These are phyloP conservation scores for Suillus variegatus DNA, from an alignment of 768 basidiomycete genomes.

Conservation along the genomic window DNA sequence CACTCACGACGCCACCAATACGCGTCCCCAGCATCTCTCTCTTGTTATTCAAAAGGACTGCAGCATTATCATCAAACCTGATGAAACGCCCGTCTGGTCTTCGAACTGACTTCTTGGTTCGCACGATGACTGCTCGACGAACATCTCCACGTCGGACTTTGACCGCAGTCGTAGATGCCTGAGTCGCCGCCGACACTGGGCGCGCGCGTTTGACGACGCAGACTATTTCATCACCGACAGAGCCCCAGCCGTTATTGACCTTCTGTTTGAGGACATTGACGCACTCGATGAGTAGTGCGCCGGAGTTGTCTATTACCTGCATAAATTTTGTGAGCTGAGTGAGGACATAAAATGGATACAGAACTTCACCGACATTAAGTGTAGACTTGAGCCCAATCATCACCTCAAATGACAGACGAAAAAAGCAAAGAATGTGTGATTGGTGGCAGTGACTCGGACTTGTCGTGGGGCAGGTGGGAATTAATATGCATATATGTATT, in stretches of 20 bases:
- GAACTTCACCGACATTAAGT: conserved; percentile 63
- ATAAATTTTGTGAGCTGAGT: background rate
- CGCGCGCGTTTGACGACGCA: conserved; percentile 93
- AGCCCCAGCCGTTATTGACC: conserved; percentile 92
- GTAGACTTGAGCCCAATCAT: conserved; percentile 98
- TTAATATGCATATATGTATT: conserved; percentile 2
- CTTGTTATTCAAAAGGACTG: conserved; percentile 92
- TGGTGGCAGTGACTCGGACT: background rate
- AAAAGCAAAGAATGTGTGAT: conserved; percentile 3
- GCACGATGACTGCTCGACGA: conserved; percentile 92
- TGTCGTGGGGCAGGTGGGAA: conserved; percentile 1
- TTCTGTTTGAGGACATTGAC: conserved; percentile 97
- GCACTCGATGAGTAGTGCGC: conserved; percentile 91
- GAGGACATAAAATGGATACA: background rate
- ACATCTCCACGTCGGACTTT: conserved; percentile 95
- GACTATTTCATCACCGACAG: conserved; percentile 93
- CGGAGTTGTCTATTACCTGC: conserved; percentile 96
- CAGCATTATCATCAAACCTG: conserved; percentile 96
- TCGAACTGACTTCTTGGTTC: conserved; percentile 83
- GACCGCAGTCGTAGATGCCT: conserved; percentile 73
- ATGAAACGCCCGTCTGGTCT: conserved; percentile 87
- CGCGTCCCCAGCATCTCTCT: conserved; percentile 94
- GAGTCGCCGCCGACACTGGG: conserved; percentile 67
- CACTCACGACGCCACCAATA: conserved; percentile 91
- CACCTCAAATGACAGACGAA: background rate